Evolutionary conservation across 495 filamentous ascomycete species (phyloP), one percentile per base, ranked within the genome.

Genomic region (Aspergillus homomorphus): DNA sequence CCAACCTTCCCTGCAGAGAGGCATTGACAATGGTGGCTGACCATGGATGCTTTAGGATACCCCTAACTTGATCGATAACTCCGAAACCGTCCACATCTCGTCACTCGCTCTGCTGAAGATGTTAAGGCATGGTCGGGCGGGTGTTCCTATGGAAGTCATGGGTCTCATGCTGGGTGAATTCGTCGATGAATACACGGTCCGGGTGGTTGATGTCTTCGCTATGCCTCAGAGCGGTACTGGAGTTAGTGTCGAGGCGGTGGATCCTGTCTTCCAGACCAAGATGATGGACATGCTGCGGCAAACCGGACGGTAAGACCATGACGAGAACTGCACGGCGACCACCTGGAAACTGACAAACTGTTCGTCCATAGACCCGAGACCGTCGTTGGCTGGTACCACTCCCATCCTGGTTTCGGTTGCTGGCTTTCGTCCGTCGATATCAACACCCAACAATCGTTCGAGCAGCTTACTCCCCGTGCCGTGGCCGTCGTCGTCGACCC

Each of bases 271-370:
- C 72, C 94, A 98, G 78, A 95, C 89, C 62, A 98, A 96, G 80
- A 98, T 98, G 94, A 98, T 98, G 95, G 94, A 98, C 72, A 97
- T 98, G 92, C 80, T 98, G 62, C 82, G 88, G 66, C 94, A 98
- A 79, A 98, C 94, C 16, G 94, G 93, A 73, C 84, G 92, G 92
- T 96, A 82, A 59, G 87, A 54, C 62, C 54, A 8, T 20, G 6
- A 1, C 15, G 7, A 12, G 15, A 38, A 2, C 33, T 16, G 10
- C n/a, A 20, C 21, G 6, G 26, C 22, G 18, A 42, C 33, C 12
- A 28, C 22, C 14, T 10, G 26, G n/a, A n/a, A n/a, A 45, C 51
- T 61, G 45, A 63, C 22, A 12, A 21, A 8, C 19, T 42, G 51
- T 51, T 33, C 26, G 46, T 30, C 12, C 54, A 58, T 59, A 96